Evolutionary conservation across 208 protist species (phyloP), one percentile per base, ranked within the genome.

Genomic region (Trypanosoma avium): DNA sequence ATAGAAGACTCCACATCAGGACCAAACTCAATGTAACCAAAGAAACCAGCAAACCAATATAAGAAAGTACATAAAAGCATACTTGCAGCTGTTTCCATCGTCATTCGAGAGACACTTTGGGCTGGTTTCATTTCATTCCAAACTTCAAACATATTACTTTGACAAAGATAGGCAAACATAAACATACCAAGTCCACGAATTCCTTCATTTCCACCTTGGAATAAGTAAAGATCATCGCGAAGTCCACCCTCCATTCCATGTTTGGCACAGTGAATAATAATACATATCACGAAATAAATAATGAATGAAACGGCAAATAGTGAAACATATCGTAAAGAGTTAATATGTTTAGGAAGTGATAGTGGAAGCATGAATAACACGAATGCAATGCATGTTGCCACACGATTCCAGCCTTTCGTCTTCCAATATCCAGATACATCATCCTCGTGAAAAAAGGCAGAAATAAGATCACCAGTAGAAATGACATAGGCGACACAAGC

Each of bases 401-500:
- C 26, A 17, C 69, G 73, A 40, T 64, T 63, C 30, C 81, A 85
- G 46, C 43, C 55, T 0, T 56, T 6, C 17, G 43, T 70, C 2
- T 43, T 5, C 70, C 72, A 83, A 38, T 62, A 82, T 0, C 45
- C 78, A 13, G 47, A 3, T 13, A 83, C 79, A 40, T 56, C 48
- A n/a, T 77, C 69, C 40, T 81, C 63, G 3, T 58, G 32, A 35
- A 89, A 45, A 47, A 88, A 84, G 17, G 86, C 72, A 21, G 49
- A 38, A 61, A 79, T 79, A 12, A 91, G 35, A 42, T 87, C 82
- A 27, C 66, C 29, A 4, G 92, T 65, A 32, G 68, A 85, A 56
- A 90, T 85, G 9, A 93, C 77, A 58, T 90, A 93, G 15, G 84
- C 75, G 22, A 93, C 69, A 40, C 79, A 87, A n/a, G 82, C 80